These are phyloP conservation scores for Penicillium expansum DNA, from an alignment of 2,329 filamentous ascomycete species.

Conservation along the genomic window DNA sequence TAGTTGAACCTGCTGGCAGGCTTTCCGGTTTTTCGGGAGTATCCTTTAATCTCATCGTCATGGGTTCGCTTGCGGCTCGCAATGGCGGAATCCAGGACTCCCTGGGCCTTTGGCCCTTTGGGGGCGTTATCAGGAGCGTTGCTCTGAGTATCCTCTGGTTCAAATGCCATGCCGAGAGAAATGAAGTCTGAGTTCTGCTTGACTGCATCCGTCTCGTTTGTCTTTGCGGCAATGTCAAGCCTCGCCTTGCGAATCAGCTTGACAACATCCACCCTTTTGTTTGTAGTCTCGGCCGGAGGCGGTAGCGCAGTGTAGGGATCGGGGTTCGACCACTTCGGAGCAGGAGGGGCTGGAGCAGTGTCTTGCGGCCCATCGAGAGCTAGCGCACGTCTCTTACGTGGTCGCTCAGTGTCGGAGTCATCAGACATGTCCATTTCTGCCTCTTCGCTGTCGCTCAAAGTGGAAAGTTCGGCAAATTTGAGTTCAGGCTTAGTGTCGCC, in stretches of 20 bases:
- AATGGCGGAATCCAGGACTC: conserved; percentile 47
- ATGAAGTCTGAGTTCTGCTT: conserved; percentile 77
- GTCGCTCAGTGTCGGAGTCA: conserved; percentile 33
- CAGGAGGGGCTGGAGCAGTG: conserved; percentile 29
- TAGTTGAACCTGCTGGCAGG: conserved; percentile 51
- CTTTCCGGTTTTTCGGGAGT: conserved; percentile 54
- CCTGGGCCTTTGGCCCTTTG: conserved; percentile 34
- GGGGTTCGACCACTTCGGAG: conserved; percentile 90
- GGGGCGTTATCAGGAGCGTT: conserved; percentile 38
- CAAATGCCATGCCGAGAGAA: conserved; percentile 67
- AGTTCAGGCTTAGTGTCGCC: conserved; percentile 26
- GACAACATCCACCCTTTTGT: conserved; percentile 82
- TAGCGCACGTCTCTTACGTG: conserved; percentile 41
- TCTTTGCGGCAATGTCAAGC: conserved; percentile 53
- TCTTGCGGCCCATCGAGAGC: conserved; percentile 21
- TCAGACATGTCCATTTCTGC: conserved; percentile 46
- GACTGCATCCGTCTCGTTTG: conserved; percentile 54
- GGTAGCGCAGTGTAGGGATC: conserved; percentile 89
- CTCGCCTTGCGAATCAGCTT: conserved; percentile 89
- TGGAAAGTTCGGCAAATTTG: conserved; percentile 39
- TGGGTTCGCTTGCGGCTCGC: conserved; percentile 72
- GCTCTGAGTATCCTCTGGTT: conserved; percentile 10
- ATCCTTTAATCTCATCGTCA: conserved; percentile 64
- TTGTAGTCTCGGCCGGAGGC: conserved; percentile 66
- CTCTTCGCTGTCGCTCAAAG: conserved; percentile 47